These are phyloP conservation scores for Cylindrotheca fusiformis DNA, from an alignment of 108 stramenopile species.

Conservation along the genomic window DNA sequence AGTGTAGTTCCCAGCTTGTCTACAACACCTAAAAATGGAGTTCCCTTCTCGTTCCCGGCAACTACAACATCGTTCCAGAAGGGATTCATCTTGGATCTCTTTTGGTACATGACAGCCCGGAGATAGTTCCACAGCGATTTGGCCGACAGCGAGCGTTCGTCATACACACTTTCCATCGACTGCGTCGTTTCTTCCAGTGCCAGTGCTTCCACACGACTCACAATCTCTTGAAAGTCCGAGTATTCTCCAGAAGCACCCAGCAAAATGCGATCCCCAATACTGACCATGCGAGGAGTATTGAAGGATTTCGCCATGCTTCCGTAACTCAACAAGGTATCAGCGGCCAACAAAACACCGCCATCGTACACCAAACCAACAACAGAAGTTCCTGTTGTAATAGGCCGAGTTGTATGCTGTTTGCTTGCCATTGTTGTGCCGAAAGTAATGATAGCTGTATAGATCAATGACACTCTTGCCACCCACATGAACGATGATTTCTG, in stretches of 20 bases:
- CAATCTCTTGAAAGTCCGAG: slow-evolving; percentile 92
- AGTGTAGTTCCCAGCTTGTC: slow-evolving; percentile 97
- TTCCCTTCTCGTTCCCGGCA: slow-evolving; percentile 66
- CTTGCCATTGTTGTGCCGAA: slow-evolving; percentile 12
- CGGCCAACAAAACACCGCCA: slow-evolving; percentile 96
- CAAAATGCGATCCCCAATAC: slow-evolving; percentile 75
- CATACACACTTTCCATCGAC: slow-evolving; percentile 61
- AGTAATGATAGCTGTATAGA: no score
- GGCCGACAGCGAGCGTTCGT: slow-evolving; percentile 58
- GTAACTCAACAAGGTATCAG: slow-evolving; percentile 95
- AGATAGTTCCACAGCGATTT: slow-evolving; percentile 83
- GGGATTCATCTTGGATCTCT: slow-evolving; percentile 96
- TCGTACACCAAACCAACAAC: slow-evolving; percentile 93
- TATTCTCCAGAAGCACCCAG: slow-evolving; percentile 94
- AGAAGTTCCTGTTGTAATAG: slow-evolving; percentile 97
- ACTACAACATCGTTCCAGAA: slow-evolving; percentile 96
- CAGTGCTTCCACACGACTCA: slow-evolving; percentile 69
- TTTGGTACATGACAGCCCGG: slow-evolving; percentile 94
- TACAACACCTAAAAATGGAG: slow-evolving; percentile 90
- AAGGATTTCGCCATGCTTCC: slow-evolving; percentile 96
- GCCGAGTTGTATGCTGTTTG: slow-evolving; percentile 72
- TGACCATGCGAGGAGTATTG: slow-evolving; percentile 76
- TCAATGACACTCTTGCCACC: no score
- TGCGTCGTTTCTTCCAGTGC: slow-evolving; percentile 69
- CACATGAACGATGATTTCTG: no score